phyloP scores from a whole-genome alignment of 208 protist genomes.

The Acanthamoeba culbertsoni region DNA sequence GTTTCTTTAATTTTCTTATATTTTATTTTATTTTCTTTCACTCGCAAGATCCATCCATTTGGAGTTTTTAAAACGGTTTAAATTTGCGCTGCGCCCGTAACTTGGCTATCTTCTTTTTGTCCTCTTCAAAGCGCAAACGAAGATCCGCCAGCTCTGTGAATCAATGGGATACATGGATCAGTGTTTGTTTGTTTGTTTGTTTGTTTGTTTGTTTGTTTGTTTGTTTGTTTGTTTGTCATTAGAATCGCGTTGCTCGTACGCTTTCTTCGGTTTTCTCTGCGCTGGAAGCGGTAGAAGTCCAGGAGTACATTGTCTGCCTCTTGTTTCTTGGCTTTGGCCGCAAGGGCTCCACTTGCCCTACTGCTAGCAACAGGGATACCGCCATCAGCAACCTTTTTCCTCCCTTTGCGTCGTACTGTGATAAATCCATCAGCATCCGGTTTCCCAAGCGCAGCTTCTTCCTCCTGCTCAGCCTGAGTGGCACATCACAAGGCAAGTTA shows the following conservation, averaged over 20 bases:
- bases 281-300: slow-evolving; percentile 48
- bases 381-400: background rate
- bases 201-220: too few species aligned
- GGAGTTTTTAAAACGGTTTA: slow-evolving; percentile 10
- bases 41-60: background rate
- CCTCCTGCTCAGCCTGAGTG: background rate
- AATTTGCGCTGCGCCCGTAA: slow-evolving; percentile 21
- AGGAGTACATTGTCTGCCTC: background rate
- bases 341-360: background rate
- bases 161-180: too few species aligned
- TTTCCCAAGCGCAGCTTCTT: background rate
- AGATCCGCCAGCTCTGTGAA: background rate
- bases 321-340: background rate
- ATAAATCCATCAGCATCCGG: slow-evolving; percentile 18
- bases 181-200: too few species aligned
- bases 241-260: background rate
- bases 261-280: background rate
- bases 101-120: slow-evolving; percentile 51
- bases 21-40: background rate
- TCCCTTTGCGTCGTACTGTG: background rate
- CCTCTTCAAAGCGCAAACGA: slow-evolving; percentile 2
- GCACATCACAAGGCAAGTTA: background rate
- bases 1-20: background rate
- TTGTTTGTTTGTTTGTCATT: too few species aligned
- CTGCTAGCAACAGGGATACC: background rate